Base-by-base conservation (phyloP, 176 grass and related monocot species). In the Cenchrus purpureus region DNA sequence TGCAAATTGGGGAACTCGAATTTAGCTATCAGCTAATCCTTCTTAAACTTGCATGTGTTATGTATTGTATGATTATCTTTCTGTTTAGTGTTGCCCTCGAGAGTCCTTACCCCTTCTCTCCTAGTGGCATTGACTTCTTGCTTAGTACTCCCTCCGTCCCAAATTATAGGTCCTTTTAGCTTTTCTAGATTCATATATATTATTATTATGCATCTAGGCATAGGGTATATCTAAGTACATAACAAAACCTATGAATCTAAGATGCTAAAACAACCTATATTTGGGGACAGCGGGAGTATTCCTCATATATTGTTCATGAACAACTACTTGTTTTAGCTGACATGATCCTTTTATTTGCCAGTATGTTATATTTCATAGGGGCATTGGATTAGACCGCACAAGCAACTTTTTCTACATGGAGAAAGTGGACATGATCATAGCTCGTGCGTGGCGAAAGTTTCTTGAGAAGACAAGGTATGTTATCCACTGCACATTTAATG, bases 341-440 rank as follows among this genome's bases (percentile, higher is more conserved):
- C 68, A 68, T 40, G 51, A 82, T 73, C n/a, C 31, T 77, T 71
- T 82, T 86, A 44, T 91, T 42, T 80, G 51, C 15, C 82, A 99
- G 93, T 99, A 96, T 76, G 88, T 96, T 17, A 99, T 99, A 86
- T 99, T 99, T 74, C 87, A 88, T 45, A 94, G 97, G 59, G 97
- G 93, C 84, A 99, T 96, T 82, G 97, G 97, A 81, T 48, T 92
- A 45, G 93, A 99, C 76, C 58, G 82, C 65, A 99, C 97, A 61
- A 99, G 83, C 68, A 89, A 99, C 84, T 94, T 92, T 88, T 99
- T 99, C 87, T 77, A 92, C 68, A 96, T 99, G 97, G 93, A 90
- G 73, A 99, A 99, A 84, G 80, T 99, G 83, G 91, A 99, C 51
- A 83, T 89, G 87, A 92, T 99, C 77, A 99, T 99, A 84, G 83